Evolutionary conservation across 2,329 filamentous ascomycete species (phyloP).

Genomic region (Alternaria angustiovoidea): DNA sequence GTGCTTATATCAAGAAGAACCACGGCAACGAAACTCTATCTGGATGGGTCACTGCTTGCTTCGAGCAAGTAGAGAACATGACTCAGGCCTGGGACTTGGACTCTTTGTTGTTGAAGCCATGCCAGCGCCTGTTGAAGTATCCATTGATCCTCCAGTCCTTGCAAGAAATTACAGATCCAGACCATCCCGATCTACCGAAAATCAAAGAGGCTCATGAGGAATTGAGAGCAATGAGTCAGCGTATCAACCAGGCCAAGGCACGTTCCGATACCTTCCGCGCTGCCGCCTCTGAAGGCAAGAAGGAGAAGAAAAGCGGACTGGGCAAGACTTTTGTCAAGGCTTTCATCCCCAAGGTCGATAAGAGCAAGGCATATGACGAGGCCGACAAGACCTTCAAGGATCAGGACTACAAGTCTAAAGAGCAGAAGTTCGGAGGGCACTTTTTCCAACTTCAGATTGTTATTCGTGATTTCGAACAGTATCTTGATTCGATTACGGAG

Average conservation of each 20-base stretch:
- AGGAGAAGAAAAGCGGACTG: conserved; percentile 43
- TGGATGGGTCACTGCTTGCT: conserved; percentile 92
- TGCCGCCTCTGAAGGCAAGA: conserved; percentile 46
- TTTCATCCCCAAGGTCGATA: conserved; percentile 88
- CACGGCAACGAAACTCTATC: conserved; percentile 65
- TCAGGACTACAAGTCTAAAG: conserved; percentile 77
- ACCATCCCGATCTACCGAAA: conserved; percentile 81
- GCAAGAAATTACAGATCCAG: conserved; percentile 77
- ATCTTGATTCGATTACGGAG: conserved; percentile 80
- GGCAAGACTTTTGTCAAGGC: conserved; percentile 86
- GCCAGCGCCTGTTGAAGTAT: conserved; percentile 94
- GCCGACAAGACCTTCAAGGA: conserved; percentile 75
- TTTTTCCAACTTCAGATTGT: conserved; percentile 93
- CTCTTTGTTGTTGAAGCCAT: conserved; percentile 95
- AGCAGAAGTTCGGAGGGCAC: conserved; percentile 89
- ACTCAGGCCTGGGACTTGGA: conserved; percentile 95
- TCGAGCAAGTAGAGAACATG: conserved; percentile 88
- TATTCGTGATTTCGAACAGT: conserved; percentile 91
- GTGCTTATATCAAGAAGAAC: conserved; percentile 66
- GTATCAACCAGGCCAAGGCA: conserved; percentile 95
- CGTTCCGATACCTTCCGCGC: conserved; percentile 81
- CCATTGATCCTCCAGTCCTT: conserved; percentile 84
- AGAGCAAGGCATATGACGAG: conserved; percentile 76
- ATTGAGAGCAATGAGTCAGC: conserved; percentile 65
- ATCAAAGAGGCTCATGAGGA: conserved; percentile 79